Evolutionary conservation across 116 monocot species (phyloP).

Genomic region (Phalaenopsis hybrid): DNA sequence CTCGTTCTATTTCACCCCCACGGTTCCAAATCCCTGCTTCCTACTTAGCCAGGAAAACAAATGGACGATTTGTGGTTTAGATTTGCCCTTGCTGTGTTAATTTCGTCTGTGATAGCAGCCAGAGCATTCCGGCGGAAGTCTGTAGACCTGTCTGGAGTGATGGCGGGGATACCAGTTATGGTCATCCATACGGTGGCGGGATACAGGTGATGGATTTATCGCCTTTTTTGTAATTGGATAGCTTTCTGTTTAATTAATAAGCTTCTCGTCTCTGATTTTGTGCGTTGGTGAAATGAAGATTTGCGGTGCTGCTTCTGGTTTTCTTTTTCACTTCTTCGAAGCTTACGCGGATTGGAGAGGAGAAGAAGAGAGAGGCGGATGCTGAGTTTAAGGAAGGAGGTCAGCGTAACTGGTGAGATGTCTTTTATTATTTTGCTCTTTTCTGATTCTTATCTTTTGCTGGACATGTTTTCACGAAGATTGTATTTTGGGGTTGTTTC

Average conservation of each 20-base stretch:
- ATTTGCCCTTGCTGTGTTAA: slow-evolving; percentile 19
- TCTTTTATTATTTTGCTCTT: background rate
- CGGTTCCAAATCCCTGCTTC: background rate
- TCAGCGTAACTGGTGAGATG: slow-evolving; percentile 51
- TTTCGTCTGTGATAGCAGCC: slow-evolving; percentile 36
- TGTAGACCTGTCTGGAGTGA: slow-evolving; percentile 46
- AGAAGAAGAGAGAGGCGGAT: slow-evolving; percentile 41
- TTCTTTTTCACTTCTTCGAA: slow-evolving; percentile 59
- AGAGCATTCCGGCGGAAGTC: slow-evolving; percentile 43
- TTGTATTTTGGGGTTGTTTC: background rate
- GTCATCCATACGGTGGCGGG: slow-evolving; percentile 52
- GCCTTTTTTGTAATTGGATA: background rate
- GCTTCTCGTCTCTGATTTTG: background rate
- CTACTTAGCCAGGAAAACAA: background rate
- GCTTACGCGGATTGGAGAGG: slow-evolving; percentile 53
- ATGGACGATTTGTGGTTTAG: slow-evolving; percentile 31
- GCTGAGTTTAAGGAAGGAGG: slow-evolving; percentile 68
- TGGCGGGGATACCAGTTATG: slow-evolving; percentile 50
- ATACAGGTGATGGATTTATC: slow-evolving; percentile 26
- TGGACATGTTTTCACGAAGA: background rate
- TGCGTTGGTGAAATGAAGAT: slow-evolving; percentile 24
- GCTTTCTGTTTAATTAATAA: background rate
- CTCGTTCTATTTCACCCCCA: background rate
- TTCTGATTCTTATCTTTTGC: background rate
- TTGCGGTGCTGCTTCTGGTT: slow-evolving; percentile 47